Conservation (phyloP, 2,329 filamentous ascomycete genomes). For the Cordyceps fumosorosea region DNA sequence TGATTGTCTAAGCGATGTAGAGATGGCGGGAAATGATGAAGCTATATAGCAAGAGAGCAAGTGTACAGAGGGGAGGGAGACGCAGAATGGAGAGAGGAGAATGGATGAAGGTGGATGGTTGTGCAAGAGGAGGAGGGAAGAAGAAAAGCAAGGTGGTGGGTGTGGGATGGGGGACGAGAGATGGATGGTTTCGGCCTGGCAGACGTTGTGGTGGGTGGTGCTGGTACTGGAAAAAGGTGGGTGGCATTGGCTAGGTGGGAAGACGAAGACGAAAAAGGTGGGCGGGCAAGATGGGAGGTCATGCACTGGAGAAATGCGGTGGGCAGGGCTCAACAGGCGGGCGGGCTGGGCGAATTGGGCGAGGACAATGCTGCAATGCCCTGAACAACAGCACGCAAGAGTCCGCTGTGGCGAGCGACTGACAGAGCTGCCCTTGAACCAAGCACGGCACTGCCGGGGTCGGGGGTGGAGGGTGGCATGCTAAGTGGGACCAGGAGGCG, state of each 20-base stretch:
- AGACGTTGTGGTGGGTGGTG: not conserved
- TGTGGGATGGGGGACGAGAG: not conserved
- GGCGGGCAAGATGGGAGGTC: conserved; percentile 6
- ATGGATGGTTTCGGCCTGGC: conserved; percentile 8
- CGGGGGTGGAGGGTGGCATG: not conserved
- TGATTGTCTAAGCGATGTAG: not conserved
- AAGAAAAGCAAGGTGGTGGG: conserved; percentile 12
- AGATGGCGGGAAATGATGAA: not conserved
- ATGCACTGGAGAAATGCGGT: conserved; percentile 13
- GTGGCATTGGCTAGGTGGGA: not conserved
- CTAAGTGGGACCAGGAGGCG: not conserved
- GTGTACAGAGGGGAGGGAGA: not conserved
- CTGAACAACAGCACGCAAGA: not conserved
- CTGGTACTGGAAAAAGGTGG: not conserved
- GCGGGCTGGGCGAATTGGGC: not conserved
- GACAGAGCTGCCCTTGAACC: not conserved
- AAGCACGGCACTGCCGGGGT: conserved; percentile 3
- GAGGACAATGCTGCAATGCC: not conserved
- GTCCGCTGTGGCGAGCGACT: not conserved
- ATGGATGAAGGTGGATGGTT: conserved; percentile 2
- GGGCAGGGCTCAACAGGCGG: not conserved
- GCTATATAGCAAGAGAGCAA: conserved; percentile 8
- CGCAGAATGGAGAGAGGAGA: not conserved
- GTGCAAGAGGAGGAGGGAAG: conserved; percentile 5
- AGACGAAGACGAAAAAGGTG: not conserved